phyloP scores from a whole-genome alignment of 1,284 basidiomycete species.

The Peniophora sp. region DNA sequence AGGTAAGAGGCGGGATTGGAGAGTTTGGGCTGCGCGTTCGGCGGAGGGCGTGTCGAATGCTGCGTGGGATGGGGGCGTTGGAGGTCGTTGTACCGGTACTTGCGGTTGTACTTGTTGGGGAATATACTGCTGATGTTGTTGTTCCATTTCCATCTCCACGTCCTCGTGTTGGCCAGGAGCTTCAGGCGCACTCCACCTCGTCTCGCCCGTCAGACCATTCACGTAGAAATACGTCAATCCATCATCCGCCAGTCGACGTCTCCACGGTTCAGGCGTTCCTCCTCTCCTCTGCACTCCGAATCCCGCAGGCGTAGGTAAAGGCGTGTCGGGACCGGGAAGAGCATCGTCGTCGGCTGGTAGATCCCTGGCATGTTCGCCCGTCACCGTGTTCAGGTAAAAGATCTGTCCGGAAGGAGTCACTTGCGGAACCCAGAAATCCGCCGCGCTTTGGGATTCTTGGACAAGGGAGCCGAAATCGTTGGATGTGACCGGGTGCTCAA shows the following conservation, averaged over 20 bases:
- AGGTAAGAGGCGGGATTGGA: conserved; percentile 55
- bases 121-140: conserved; percentile 49
- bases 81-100: background rate
- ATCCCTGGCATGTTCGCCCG: conserved; percentile 79
- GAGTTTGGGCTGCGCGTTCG: conserved; percentile 52
- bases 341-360: conserved; percentile 62
- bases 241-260: conserved; percentile 71
- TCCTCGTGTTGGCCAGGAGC: conserved; percentile 20
- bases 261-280: conserved; percentile 70
- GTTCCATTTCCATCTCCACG: conserved; percentile 68
- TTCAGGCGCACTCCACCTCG: conserved; percentile 60
- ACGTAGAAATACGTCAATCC: conserved; percentile 75
- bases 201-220: conserved; percentile 62
- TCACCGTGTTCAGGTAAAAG: conserved; percentile 87
- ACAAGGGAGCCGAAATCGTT: too few species aligned
- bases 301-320: conserved; percentile 26
- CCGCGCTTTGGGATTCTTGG: conserved; percentile 27
- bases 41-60: conserved; percentile 19
- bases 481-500: too few species aligned
- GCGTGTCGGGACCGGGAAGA: conserved; percentile 28
- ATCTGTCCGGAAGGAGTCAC: conserved; percentile 76
- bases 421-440: conserved; percentile 74
- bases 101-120: background rate
- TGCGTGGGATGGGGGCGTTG: background rate
- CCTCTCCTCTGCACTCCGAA: conserved; percentile 52